phyloP scores from a whole-genome alignment of 805 yeast genomes.

The Candida chilensis region DNA sequence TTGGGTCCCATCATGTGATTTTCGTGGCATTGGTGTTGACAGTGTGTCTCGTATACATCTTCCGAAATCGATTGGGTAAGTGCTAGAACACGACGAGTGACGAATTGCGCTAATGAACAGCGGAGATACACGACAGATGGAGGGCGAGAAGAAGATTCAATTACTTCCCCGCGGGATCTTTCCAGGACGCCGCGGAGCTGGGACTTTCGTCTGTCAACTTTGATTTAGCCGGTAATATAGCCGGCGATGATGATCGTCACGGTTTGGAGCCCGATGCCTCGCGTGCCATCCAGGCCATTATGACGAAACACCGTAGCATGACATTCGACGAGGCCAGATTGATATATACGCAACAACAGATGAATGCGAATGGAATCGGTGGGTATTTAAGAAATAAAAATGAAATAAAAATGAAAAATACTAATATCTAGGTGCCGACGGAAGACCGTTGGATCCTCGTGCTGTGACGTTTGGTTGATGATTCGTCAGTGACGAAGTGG shows the following conservation, averaged over 20 bases:
- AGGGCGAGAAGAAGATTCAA: constrained; percentile 1
- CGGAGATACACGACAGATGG: not conserved
- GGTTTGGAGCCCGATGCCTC: constrained; percentile 55
- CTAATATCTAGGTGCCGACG: constrained; percentile 48
- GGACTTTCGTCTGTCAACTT: constrained; percentile 57
- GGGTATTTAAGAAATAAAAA: not conserved
- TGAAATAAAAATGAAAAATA: constrained; percentile 7
- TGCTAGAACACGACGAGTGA: no score
- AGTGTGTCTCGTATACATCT: no score
- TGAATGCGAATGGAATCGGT: constrained; percentile 40
- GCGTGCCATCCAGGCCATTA: constrained; percentile 37
- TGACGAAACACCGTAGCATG: constrained; percentile 35
- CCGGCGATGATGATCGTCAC: constrained; percentile 41
- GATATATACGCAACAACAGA: constrained; percentile 31
- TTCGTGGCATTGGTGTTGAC: no score
- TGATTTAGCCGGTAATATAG: constrained; percentile 38
- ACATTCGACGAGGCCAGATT: constrained; percentile 67
- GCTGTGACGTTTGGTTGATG: constrained; percentile 34
- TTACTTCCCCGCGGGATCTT: constrained; percentile 6
- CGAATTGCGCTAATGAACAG: no score
- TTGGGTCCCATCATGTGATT: no score
- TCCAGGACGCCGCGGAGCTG: constrained; percentile 37
- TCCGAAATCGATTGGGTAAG: no score
- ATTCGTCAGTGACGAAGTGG: no score
- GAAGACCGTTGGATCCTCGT: constrained; percentile 60